A percentile compares a stretch with the other conserved stretches of the same genome.
These are phyloP conservation scores for Parathielavia appendiculata DNA, from an alignment of 495 filamentous ascomycete species.

Conservation along the genomic window DNA sequence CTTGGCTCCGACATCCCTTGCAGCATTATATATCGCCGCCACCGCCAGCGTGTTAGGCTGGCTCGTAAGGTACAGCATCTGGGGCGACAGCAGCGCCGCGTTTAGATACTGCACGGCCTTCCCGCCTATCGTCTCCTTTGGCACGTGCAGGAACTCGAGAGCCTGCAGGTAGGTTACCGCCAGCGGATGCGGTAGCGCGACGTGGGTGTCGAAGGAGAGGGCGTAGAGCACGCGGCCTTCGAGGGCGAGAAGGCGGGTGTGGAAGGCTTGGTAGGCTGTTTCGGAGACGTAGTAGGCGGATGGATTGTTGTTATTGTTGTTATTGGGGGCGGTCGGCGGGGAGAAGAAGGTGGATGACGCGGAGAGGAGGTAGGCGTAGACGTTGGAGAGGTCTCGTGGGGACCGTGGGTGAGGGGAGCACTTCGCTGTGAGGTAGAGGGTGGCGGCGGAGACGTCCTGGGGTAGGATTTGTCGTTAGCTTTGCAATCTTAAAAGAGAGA, in stretches of 20 bases:
- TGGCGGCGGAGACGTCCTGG: slow-evolving; percentile 75
- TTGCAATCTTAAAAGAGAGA: neutral
- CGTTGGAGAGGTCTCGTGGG: slow-evolving; percentile 73
- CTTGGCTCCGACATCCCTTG: slow-evolving; percentile 69
- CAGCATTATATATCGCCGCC: slow-evolving; percentile 82
- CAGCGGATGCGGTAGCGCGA: slow-evolving; percentile 79
- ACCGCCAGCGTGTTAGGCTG: slow-evolving; percentile 83
- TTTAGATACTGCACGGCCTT: slow-evolving; percentile 74
- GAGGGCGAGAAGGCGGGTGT: slow-evolving; percentile 56
- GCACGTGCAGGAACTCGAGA: slow-evolving; percentile 52
- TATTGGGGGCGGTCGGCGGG: slow-evolving; percentile 34
- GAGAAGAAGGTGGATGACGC: slow-evolving; percentile 55
- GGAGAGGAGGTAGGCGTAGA: slow-evolving; percentile 77
- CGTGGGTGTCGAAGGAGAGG: slow-evolving; percentile 76
- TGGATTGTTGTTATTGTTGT: slow-evolving; percentile 37
- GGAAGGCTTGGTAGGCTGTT: slow-evolving; percentile 57
- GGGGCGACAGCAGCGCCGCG: slow-evolving; percentile 74
- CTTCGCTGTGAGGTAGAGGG: slow-evolving; percentile 80
- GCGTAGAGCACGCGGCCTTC: slow-evolving; percentile 72
- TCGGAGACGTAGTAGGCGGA: slow-evolving; percentile 71
- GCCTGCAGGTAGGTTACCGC: slow-evolving; percentile 90
- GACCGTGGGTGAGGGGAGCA: slow-evolving; percentile 69
- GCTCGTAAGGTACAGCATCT: slow-evolving; percentile 85
- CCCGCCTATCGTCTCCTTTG: slow-evolving; percentile 47
- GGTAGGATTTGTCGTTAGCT: slow-evolving; percentile 8